Evolutionary conservation across 768 basidiomycete genomes (phyloP).

Genomic region (Candolleomyces eurysporus): DNA sequence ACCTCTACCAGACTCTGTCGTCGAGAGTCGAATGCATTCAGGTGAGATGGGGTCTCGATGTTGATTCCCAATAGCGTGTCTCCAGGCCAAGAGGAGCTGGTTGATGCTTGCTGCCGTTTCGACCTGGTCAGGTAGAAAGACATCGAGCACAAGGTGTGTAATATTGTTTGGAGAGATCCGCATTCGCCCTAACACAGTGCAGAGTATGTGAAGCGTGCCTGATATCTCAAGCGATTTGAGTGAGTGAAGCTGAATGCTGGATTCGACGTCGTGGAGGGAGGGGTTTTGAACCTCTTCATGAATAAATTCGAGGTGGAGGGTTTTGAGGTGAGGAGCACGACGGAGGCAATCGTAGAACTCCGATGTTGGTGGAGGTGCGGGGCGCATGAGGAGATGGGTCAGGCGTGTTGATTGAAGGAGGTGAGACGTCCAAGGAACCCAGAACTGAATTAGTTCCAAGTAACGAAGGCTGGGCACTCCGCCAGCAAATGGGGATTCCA

Average conservation of each 20-base stretch:
- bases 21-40: not conserved
- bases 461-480: not conserved
- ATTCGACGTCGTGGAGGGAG: not conserved
- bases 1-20: not conserved
- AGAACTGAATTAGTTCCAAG: not conserved
- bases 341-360: not conserved
- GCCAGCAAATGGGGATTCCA: not conserved
- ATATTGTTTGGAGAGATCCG: not conserved
- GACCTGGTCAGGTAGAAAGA: not conserved
- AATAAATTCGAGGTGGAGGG: too few relatives aligned
- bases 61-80: not conserved
- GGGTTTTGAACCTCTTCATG: not conserved
- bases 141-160: not conserved
- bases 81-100: not conserved
- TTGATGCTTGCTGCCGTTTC: not conserved
- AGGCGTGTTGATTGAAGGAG: not conserved
- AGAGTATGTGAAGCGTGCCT: not conserved
- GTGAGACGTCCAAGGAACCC: not conserved
- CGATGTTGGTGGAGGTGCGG: not conserved
- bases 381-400: not conserved
- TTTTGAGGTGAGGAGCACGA: not conserved
- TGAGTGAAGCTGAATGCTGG: not conserved
- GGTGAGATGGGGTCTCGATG: not conserved
- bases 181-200: not conserved
- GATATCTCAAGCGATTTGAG: not conserved